Evolutionary conservation across 2,329 filamentous ascomycete species (phyloP).

Genomic region (Zelopaecilomyces penicillatus): DNA sequence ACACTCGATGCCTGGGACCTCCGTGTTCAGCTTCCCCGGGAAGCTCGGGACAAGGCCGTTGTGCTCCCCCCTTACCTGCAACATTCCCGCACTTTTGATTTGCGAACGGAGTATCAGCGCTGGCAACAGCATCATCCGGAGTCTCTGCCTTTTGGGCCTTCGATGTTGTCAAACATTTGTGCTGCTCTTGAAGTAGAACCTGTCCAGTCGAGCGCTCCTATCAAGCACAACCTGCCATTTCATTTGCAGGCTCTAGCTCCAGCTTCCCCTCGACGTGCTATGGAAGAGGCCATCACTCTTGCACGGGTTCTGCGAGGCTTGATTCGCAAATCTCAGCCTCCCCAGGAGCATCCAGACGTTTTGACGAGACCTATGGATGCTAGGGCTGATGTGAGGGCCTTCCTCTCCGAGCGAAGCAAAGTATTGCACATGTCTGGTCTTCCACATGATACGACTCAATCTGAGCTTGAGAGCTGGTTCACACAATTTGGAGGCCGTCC

Average conservation of each 20-base stretch:
- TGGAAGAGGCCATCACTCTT: slow-evolving; percentile 95
- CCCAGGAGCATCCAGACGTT: slow-evolving; percentile 90
- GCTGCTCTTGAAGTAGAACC: slow-evolving; percentile 96
- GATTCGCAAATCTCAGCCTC: slow-evolving; percentile 91
- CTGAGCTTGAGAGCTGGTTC: slow-evolving; percentile 98
- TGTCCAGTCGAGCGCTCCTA: slow-evolving; percentile 92
- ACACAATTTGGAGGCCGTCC: slow-evolving; percentile 96
- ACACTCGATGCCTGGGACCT: slow-evolving; percentile 98
- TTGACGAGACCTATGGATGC: slow-evolving; percentile 94
- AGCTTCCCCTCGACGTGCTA: slow-evolving; percentile 87
- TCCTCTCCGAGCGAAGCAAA: slow-evolving; percentile 93
- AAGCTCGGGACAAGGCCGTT: slow-evolving; percentile 96
- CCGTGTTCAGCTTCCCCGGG: slow-evolving; percentile 90
- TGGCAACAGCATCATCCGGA: slow-evolving; percentile 99
- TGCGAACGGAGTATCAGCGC: slow-evolving; percentile 93
- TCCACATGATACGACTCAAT: slow-evolving; percentile 96
- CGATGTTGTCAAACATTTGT: slow-evolving; percentile 94
- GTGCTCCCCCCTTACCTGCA: slow-evolving; percentile 94
- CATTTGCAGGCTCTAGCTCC: slow-evolving; percentile 93
- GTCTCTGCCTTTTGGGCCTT: slow-evolving; percentile 91
- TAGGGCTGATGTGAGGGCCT: slow-evolving; percentile 89
- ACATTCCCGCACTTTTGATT: slow-evolving; percentile 93
- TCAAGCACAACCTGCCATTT: slow-evolving; percentile 98
- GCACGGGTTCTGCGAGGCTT: slow-evolving; percentile 85
- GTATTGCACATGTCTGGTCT: slow-evolving; percentile 96